phyloP scores from a whole-genome alignment of 352 stramenopile species.

The Globisporangium ultimum region DNA sequence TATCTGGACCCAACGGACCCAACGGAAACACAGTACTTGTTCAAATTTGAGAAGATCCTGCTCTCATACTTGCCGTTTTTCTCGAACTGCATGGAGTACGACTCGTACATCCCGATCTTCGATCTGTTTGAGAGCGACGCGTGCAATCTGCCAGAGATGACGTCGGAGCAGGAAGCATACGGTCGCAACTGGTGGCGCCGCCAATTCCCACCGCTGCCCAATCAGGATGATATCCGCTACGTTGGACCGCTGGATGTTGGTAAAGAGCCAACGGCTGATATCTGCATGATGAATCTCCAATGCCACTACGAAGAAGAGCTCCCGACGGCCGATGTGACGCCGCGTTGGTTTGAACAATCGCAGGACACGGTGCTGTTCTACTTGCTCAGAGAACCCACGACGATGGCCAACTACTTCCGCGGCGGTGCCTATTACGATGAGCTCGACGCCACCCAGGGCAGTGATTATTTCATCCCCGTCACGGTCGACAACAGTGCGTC shows the following conservation, averaged over 20 bases:
- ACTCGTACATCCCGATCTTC: conserved; percentile 94
- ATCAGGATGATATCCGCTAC: conserved; percentile 92
- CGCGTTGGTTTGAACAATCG: conserved; percentile 95
- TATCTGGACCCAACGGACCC: conserved; percentile 48
- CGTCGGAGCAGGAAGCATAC: conserved; percentile 58
- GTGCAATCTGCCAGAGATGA: conserved; percentile 86
- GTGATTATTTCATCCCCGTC: conserved; percentile 95
- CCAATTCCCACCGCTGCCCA: conserved; percentile 81
- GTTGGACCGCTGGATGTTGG: conserved; percentile 88
- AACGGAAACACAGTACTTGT: conserved; percentile 46
- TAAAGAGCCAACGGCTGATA: conserved; percentile 88
- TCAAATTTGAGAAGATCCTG: conserved; percentile 80
- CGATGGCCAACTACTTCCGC: conserved; percentile 84
- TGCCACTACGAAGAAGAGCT: conserved; percentile 95
- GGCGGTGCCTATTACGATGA: conserved; percentile 74
- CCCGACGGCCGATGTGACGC: conserved; percentile 81
- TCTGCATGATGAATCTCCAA: conserved; percentile 86
- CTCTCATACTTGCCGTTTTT: conserved; percentile 96
- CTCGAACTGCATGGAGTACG: conserved; percentile 95
- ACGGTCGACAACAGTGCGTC: conserved; percentile 86
- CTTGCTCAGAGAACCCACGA: conserved; percentile 89
- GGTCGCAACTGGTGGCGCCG: conserved; percentile 73
- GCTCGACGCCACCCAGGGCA: conserved; percentile 42
- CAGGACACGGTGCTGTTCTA: conserved; percentile 89
- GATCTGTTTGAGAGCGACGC: conserved; percentile 90